Conservation (phyloP, 2,329 filamentous ascomycete species). For the Talaromyces sp. region DNA sequence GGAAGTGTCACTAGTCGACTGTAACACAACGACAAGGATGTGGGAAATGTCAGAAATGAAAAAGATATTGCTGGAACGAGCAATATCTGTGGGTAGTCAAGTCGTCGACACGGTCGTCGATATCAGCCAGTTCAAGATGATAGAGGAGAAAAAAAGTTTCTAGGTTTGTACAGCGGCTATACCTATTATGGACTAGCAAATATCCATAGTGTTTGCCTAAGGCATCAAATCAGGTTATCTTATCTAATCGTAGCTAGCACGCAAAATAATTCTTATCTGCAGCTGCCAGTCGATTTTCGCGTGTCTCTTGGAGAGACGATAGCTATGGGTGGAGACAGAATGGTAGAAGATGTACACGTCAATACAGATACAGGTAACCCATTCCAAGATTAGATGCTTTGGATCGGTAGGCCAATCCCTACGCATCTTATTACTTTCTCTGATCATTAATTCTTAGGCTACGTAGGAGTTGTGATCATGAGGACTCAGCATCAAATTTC, state of each 20-base stretch:
- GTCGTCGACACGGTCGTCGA: conserved; percentile 6
- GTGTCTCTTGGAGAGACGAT: neutral
- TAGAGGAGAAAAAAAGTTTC: conserved; percentile 42
- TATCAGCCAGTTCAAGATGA: conserved; percentile 10
- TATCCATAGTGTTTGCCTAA: conserved; percentile 30
- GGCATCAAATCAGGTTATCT: conserved; percentile 8
- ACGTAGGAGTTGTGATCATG: neutral
- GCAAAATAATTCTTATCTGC: neutral
- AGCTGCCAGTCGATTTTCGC: neutral
- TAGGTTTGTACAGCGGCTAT: conserved; percentile 32
- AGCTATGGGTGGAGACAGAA: neutral
- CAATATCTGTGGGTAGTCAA: conserved; percentile 2
- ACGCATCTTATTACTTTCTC: neutral
- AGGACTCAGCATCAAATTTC: neutral
- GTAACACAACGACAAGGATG: neutral
- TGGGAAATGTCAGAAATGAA: neutral
- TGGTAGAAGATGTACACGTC: neutral
- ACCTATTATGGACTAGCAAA: conserved; percentile 28
- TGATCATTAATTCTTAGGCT: neutral
- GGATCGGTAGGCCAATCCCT: neutral
- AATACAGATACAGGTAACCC: too few relatives aligned
- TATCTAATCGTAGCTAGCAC: neutral
- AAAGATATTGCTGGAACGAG: conserved; percentile 6
- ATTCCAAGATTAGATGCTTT: neutral
- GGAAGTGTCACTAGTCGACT: conserved; percentile 4